Evolutionary conservation across 2,329 filamentous ascomycete species (phyloP).

Genomic region (Neofusicoccum ribis): DNA sequence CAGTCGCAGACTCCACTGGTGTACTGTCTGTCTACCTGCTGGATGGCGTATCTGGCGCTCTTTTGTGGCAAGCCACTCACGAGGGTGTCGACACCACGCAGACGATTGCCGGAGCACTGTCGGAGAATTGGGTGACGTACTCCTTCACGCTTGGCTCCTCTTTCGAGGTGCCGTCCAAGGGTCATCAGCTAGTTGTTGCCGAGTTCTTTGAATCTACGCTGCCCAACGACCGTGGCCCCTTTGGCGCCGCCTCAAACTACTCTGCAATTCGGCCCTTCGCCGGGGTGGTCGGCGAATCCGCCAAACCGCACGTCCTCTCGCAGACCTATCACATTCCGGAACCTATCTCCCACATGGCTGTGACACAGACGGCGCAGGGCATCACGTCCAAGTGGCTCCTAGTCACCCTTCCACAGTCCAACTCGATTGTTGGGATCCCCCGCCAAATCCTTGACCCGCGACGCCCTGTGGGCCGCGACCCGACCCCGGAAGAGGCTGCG

Average conservation of each 20-base stretch:
- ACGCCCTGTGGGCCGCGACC: constrained; percentile 80
- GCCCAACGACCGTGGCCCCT: constrained; percentile 80
- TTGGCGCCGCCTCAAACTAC: constrained; percentile 69
- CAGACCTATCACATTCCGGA: constrained; percentile 80
- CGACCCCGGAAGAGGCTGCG: constrained; percentile 74
- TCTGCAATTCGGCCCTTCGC: constrained; percentile 70
- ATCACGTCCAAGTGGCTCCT: constrained; percentile 83
- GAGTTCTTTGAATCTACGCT: constrained; percentile 87
- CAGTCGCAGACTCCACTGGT: constrained; percentile 59
- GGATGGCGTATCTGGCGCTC: constrained; percentile 80
- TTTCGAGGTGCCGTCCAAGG: constrained; percentile 63
- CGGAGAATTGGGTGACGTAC: constrained; percentile 96
- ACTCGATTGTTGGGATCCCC: constrained; percentile 77
- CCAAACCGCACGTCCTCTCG: constrained; percentile 72
- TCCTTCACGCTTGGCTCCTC: constrained; percentile 63
- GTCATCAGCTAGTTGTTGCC: constrained; percentile 80
- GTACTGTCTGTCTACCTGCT: constrained; percentile 75
- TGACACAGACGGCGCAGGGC: constrained; percentile 88
- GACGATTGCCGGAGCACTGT: constrained; percentile 73
- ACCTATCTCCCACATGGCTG: constrained; percentile 74
- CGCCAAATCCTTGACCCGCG: constrained; percentile 79
- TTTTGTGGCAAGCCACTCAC: constrained; percentile 72
- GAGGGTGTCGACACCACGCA: constrained; percentile 71
- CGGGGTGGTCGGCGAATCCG: constrained; percentile 54
- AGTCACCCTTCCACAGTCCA: constrained; percentile 70